A percentile compares a stretch with the other conserved stretches of the same genome.
Conservation (phyloP, 345 rosid genomes). For the Linum usitatissimum region DNA sequence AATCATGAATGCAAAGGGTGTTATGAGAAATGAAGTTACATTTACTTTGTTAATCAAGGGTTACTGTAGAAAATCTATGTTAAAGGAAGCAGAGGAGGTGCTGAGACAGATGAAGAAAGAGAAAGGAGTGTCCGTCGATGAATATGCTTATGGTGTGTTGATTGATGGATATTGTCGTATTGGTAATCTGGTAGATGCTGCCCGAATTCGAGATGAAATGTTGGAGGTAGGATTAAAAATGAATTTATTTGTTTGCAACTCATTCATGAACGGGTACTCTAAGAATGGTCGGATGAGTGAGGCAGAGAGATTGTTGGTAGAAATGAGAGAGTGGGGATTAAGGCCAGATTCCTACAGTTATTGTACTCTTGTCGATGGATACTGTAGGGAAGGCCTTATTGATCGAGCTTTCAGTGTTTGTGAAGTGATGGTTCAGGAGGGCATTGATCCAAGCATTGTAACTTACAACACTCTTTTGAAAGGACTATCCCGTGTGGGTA, state of each 20-base stretch:
- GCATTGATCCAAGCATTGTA: slow-evolving; percentile 37
- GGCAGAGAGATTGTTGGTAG: slow-evolving; percentile 33
- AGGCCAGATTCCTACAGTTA: slow-evolving; percentile 63
- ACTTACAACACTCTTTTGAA: slow-evolving; percentile 77
- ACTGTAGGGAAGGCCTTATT: slow-evolving; percentile 42
- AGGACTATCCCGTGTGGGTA: slow-evolving; percentile 47
- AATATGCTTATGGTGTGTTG: slow-evolving; percentile 56
- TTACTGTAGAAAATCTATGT: slow-evolving; percentile 36
- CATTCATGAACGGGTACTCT: slow-evolving; percentile 71
- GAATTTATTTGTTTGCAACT: slow-evolving; percentile 59
- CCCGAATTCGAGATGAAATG: slow-evolving; percentile 53
- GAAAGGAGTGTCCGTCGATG: slow-evolving; percentile 35
- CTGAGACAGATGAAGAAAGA: slow-evolving; percentile 28
- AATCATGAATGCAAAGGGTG: slow-evolving; percentile 42
- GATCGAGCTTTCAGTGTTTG: slow-evolving; percentile 53
- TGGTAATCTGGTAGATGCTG: slow-evolving; percentile 49
- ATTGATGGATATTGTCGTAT: slow-evolving; percentile 64
- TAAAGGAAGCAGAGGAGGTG: slow-evolving; percentile 54
- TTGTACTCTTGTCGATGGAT: slow-evolving; percentile 68
- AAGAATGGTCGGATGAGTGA: slow-evolving; percentile 40
- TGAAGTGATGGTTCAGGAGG: slow-evolving; percentile 38
- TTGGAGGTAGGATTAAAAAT: slow-evolving; percentile 44
- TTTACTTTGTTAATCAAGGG: slow-evolving; percentile 53
- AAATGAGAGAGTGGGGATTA: slow-evolving; percentile 47
- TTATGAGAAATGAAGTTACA: slow-evolving; percentile 40